Evolutionary conservation across 306 rosid genomes (phyloP).

Genomic region (Purshia tridentata): DNA sequence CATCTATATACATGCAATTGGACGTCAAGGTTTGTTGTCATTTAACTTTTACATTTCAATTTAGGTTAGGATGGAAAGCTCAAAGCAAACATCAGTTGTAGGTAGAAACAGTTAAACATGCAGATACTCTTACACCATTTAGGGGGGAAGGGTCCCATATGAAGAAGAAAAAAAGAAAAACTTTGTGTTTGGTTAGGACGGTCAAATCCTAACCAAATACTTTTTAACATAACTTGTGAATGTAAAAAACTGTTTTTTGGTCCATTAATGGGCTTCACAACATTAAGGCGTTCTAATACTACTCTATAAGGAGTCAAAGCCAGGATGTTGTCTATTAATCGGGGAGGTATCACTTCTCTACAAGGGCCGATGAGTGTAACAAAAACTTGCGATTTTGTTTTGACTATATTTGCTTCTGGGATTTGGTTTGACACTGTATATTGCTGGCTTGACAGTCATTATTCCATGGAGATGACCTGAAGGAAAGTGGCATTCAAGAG

Average conservation of each 20-base stretch:
- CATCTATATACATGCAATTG: conserved; percentile 75
- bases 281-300: background rate
- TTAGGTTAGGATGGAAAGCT: background rate
- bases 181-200: background rate
- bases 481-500: conserved; percentile 84
- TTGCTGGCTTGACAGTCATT: conserved; percentile 60
- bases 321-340: background rate
- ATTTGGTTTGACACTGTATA: conserved; percentile 29
- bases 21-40: conserved; percentile 64
- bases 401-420: conserved; percentile 19
- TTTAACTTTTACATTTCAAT: conserved; percentile 5
- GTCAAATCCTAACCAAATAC: background rate
- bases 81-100: conserved; percentile 13
- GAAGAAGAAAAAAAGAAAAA: background rate
- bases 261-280: background rate
- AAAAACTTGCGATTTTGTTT: background rate
- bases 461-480: conserved; percentile 82
- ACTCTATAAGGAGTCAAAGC: background rate
- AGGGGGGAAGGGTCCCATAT: background rate
- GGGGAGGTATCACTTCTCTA: background rate
- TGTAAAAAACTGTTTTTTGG: background rate
- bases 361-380: conserved; percentile 8
- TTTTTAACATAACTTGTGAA: background rate
- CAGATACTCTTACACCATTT: background rate
- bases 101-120: background rate